Evolutionary conservation across 148 eudicot genomes (phyloP).

Genomic region (Vaccinium vitisidaea): DNA sequence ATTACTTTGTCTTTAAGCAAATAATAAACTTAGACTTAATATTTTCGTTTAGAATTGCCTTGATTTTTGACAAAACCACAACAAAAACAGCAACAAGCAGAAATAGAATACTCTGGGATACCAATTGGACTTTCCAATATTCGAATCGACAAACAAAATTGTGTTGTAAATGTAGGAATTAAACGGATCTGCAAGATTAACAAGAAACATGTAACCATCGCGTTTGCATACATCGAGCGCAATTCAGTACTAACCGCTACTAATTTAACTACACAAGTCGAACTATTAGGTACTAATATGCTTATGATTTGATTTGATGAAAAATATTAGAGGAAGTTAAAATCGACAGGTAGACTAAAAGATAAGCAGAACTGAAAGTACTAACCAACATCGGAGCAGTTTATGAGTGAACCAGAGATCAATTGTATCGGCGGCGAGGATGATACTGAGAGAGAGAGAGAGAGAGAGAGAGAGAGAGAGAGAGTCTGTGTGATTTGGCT

Average conservation of each 20-base stretch:
- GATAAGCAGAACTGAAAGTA: background rate
- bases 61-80: background rate
- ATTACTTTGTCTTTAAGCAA: background rate
- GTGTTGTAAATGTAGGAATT: background rate
- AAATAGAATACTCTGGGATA: background rate
- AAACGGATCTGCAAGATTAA: background rate
- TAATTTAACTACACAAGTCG: background rate
- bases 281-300: background rate
- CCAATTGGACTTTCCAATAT: background rate
- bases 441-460: background rate
- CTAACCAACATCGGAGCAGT: conserved; percentile 17
- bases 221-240: background rate
- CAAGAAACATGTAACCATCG: background rate
- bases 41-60: too few species aligned
- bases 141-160: background rate
- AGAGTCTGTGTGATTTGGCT: background rate
- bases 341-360: background rate
- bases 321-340: background rate
- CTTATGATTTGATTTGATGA: background rate
- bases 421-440: background rate
- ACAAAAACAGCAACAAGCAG: background rate
- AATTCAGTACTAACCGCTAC: background rate
- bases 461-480: background rate
- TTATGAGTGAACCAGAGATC: background rate
- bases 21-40: background rate